Evolutionary conservation across 1,139 yeast species (phyloP).

Genomic region (Kluyveromyces marxianus): DNA sequence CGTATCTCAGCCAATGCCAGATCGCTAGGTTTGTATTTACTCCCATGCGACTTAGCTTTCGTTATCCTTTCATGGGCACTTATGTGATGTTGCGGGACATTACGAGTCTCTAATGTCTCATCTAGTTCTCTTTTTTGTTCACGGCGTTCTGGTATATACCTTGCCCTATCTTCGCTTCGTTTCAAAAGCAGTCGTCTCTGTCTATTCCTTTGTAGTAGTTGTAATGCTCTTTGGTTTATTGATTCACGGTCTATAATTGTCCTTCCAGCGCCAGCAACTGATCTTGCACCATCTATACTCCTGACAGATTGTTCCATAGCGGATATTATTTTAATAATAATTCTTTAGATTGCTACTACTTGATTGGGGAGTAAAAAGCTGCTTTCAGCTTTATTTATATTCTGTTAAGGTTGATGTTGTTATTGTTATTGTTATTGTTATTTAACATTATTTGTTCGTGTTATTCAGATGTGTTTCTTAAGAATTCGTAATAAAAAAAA

Average conservation of each 20-base stretch:
- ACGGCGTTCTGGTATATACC: constrained; percentile 11
- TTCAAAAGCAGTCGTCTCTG: constrained; percentile 22
- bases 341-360: too few species aligned
- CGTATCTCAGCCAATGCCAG: constrained; percentile 72
- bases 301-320: constrained; percentile 13
- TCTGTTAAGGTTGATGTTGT: too few species aligned
- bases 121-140: background rate
- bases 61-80: constrained; percentile 7
- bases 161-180: constrained; percentile 15
- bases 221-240: constrained; percentile 26
- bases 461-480: too few species aligned
- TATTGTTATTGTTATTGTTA: too few species aligned
- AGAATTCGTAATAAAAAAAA: too few species aligned
- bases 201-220: constrained; percentile 25
- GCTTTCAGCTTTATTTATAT: too few species aligned
- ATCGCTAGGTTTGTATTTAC: constrained; percentile 66
- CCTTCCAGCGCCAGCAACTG: constrained; percentile 14
- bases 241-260: constrained; percentile 15
- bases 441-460: too few species aligned
- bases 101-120: too few species aligned
- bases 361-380: too few species aligned
- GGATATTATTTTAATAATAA: background rate
- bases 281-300: constrained; percentile 14
- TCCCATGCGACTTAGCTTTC: constrained; percentile 11
- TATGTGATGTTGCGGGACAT: constrained; percentile 1